These are phyloP conservation scores for Solanum etuberosum DNA, from an alignment of 257 asterid genomes.

Conservation along the genomic window DNA sequence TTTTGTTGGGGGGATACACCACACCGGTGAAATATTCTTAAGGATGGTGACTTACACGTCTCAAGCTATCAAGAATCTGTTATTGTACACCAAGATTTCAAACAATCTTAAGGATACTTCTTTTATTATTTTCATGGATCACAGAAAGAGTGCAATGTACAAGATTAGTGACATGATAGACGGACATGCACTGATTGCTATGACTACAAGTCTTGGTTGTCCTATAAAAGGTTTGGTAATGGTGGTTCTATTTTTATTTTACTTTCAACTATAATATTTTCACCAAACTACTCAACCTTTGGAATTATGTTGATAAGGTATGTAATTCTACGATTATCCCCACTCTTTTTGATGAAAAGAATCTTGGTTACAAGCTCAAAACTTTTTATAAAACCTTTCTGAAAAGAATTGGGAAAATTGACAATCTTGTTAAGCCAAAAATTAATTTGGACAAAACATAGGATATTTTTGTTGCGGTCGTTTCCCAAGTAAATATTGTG, in stretches of 20 bases:
- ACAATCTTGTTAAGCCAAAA: neutral
- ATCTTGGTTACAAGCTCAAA: neutral
- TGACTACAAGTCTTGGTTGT: neutral
- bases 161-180: too few relatives aligned
- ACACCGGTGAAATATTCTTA: too few relatives aligned
- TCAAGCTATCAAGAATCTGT: too few relatives aligned
- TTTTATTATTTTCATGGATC: too few relatives aligned
- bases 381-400: neutral
- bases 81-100: too few relatives aligned
- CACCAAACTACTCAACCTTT: neutral
- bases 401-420: neutral
- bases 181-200: too few relatives aligned
- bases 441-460: too few relatives aligned
- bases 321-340: neutral
- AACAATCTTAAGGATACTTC: too few relatives aligned
- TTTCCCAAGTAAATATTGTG: too few relatives aligned
- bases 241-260: neutral
- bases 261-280: neutral
- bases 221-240: too few relatives aligned
- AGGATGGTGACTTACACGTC: too few relatives aligned
- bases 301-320: neutral
- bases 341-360: neutral
- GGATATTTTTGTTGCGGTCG: neutral
- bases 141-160: accelerated
- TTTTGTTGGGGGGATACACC: too few relatives aligned